Evolutionary conservation across 305 asterid species (phyloP).

Genomic region (Nicotiana rustica): DNA sequence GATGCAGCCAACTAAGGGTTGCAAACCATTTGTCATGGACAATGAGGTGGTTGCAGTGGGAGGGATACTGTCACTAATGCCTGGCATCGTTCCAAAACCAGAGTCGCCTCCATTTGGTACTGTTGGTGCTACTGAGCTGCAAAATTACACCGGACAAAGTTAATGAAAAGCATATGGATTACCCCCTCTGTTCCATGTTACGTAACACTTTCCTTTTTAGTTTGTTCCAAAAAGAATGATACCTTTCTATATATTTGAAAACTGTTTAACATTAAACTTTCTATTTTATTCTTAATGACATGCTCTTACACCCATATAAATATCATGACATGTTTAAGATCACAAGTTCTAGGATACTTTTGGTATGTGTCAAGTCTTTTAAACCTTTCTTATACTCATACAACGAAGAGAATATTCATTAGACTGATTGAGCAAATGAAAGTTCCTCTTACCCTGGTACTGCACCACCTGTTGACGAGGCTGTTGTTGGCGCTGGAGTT

Average conservation of each 20-base stretch:
- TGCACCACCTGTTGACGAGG: slow-evolving; percentile 50
- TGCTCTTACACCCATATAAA: too few species aligned
- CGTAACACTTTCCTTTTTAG: background rate
- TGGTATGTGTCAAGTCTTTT: background rate
- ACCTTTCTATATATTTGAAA: background rate
- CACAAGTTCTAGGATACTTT: too few species aligned
- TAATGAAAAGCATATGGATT: slow-evolving; percentile 17
- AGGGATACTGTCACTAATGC: slow-evolving; percentile 58
- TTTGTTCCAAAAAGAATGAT: background rate
- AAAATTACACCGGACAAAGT: background rate
- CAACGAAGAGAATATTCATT: background rate
- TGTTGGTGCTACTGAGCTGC: slow-evolving; percentile 57
- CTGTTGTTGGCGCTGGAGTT: slow-evolving; percentile 45
- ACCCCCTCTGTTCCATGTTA: background rate
- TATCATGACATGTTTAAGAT: too few species aligned
- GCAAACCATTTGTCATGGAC: slow-evolving; percentile 53
- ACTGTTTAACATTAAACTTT: too few species aligned
- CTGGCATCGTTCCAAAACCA: slow-evolving; percentile 55
- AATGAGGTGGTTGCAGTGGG: slow-evolving; percentile 43
- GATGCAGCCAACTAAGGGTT: slow-evolving; percentile 54
- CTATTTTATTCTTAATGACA: too few species aligned
- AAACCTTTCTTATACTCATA: background rate
- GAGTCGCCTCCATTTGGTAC: slow-evolving; percentile 56
- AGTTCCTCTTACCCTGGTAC: slow-evolving; percentile 48
- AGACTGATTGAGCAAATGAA: slow-evolving; percentile 1